Conservation (phyloP, 345 rosid species). For the Moricandia moricandioides region DNA sequence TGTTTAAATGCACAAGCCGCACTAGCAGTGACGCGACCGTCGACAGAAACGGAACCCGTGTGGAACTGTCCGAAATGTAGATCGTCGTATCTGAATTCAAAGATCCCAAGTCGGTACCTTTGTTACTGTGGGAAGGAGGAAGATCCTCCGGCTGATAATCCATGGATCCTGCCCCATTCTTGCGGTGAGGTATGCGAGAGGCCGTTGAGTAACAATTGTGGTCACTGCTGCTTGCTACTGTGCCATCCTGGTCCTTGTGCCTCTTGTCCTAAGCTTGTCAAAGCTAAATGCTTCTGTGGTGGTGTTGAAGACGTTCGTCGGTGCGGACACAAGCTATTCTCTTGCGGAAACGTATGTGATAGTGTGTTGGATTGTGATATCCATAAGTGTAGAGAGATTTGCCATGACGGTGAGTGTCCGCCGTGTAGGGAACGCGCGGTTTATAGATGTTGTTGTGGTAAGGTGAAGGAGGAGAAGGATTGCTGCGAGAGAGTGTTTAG, state of each 20-base stretch:
- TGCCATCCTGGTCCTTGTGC: constrained; percentile 97
- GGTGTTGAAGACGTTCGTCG: constrained; percentile 61
- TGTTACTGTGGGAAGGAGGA: constrained; percentile 83
- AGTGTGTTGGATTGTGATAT: constrained; percentile 52
- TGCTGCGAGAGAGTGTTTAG: constrained; percentile 70
- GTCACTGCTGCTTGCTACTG: constrained; percentile 71
- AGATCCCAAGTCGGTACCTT: constrained; percentile 59
- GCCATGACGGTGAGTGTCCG: constrained; percentile 72
- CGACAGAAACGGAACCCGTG: constrained; percentile 41
- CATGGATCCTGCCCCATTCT: constrained; percentile 91
- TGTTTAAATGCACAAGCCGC: constrained; percentile 65
- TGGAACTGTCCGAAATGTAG: constrained; percentile 96
- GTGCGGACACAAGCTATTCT: constrained; percentile 65
- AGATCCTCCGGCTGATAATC: constrained; percentile 65
- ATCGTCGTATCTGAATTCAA: constrained; percentile 49
- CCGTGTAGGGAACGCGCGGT: constrained; percentile 62
- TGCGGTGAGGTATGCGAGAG: constrained; percentile 79
- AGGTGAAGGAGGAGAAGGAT: constrained; percentile 58
- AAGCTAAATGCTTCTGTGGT: constrained; percentile 62
- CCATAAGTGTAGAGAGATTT: constrained; percentile 57
- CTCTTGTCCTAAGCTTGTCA: constrained; percentile 71
- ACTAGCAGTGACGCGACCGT: constrained; percentile 34
- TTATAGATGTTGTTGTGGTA: constrained; percentile 61
- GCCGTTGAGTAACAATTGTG: constrained; percentile 60
- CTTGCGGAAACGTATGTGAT: constrained; percentile 53